Evolutionary conservation across 441 rosid genomes (phyloP).

Genomic region (Corymbia calophylla): DNA sequence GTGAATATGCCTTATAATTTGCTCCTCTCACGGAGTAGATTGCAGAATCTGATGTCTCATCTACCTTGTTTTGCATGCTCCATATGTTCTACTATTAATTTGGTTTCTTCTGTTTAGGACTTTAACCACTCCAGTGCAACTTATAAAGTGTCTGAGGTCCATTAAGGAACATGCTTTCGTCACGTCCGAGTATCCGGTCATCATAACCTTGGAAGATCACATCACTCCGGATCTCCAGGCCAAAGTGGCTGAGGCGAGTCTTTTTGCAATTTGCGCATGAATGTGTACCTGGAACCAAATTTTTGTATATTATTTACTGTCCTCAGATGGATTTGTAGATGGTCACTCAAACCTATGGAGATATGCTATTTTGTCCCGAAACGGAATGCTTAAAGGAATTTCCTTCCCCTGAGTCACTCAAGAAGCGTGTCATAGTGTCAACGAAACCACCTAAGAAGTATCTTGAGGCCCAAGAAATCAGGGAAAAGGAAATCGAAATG

Average conservation of each 20-base stretch:
- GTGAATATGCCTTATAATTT: not conserved
- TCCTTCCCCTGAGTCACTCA: constrained; percentile 2
- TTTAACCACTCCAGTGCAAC: constrained; percentile 3
- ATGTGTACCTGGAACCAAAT: not conserved
- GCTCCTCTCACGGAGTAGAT: not conserved
- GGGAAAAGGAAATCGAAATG: not conserved
- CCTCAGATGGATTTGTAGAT: not conserved
- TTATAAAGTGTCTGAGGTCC: constrained; percentile 6
- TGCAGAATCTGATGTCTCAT: not conserved
- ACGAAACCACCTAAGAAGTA: constrained; percentile 7
- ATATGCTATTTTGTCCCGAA: not conserved
- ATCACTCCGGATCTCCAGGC: not conserved
- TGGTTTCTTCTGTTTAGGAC: not conserved
- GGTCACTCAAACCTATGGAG: constrained; percentile 7
- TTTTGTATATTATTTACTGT: not conserved
- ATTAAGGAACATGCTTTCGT: not conserved
- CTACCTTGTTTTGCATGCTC: not conserved
- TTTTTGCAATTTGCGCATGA: not conserved
- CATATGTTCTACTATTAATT: not conserved
- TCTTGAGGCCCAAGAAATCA: not conserved
- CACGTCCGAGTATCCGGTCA: not conserved
- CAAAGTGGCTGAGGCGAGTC: constrained; percentile 2
- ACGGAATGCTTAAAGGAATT: not conserved
- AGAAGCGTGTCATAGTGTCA: constrained; percentile 2
- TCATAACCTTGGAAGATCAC: constrained; percentile 6